Evolutionary conservation across 495 filamentous ascomycete genomes (phyloP).

Genomic region (Neurospora sp.): DNA sequence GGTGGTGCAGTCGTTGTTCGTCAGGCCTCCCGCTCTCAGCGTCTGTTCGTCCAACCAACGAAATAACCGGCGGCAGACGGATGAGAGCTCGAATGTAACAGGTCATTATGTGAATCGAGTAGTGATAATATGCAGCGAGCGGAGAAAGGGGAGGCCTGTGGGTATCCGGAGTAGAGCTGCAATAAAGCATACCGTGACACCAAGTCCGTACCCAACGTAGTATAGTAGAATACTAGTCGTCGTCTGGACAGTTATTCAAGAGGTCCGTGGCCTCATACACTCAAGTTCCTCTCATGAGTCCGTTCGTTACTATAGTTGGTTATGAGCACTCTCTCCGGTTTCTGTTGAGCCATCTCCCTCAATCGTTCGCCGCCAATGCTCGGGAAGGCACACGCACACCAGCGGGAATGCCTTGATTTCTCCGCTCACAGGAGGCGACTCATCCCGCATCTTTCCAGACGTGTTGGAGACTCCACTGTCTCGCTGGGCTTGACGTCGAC

Average conservation of each 20-base stretch:
- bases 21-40: background rate
- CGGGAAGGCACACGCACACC: conserved; percentile 93
- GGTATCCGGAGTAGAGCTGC: conserved; percentile 4
- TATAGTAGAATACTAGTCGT: conserved; percentile 15
- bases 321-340: conserved; percentile 39
- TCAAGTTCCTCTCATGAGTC: conserved; percentile 19
- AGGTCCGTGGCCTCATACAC: conserved; percentile 14
- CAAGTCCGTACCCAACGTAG: conserved; percentile 34
- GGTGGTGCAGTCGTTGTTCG: background rate
- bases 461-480: conserved; percentile 91
- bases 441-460: conserved; percentile 47
- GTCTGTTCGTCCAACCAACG: background rate
- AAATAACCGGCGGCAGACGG: background rate
- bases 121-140: background rate
- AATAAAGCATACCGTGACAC: conserved; percentile 14
- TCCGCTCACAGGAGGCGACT: conserved; percentile 59
- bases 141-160: background rate
- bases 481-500: conserved; percentile 62
- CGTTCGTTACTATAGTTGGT: conserved; percentile 9
- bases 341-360: conserved; percentile 67
- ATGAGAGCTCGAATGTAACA: background rate
- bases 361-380: conserved; percentile 96
- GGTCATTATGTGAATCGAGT: background rate
- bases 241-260: conserved; percentile 24
- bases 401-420: conserved; percentile 98